Conservation (phyloP, 805 yeast genomes). For the Lachancea thermotolerans region DNA sequence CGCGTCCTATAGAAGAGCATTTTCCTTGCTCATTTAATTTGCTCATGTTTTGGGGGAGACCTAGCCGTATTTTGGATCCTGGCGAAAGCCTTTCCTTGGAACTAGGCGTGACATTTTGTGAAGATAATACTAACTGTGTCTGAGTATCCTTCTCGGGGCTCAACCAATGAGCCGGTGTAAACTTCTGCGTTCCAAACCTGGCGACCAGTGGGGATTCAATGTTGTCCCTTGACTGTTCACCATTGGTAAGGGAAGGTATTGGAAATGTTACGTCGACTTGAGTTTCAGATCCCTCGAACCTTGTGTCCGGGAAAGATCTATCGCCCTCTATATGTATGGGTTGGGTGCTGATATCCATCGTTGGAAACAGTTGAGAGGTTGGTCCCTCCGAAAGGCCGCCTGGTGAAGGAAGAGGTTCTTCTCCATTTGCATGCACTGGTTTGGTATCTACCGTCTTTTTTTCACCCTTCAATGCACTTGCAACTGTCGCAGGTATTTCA, state of each 20-base stretch:
- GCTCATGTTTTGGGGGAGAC: too few relatives aligned
- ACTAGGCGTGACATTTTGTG: not conserved
- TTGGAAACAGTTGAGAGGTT: not conserved
- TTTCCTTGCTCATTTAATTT: not conserved
- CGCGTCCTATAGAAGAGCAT: not conserved
- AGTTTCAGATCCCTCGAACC: conserved; percentile 2
- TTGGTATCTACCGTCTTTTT: not conserved
- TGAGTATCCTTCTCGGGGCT: not conserved
- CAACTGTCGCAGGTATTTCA: not conserved
- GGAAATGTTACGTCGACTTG: not conserved
- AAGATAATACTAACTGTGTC: not conserved
- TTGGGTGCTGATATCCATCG: conserved; percentile 1
- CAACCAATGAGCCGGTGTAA: too few relatives aligned
- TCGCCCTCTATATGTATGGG: conserved; percentile 2
- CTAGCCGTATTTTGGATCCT: too few relatives aligned
- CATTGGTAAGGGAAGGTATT: not conserved
- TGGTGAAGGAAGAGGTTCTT: too few relatives aligned
- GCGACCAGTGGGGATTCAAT: conserved; percentile 1
- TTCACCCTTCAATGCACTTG: not conserved
- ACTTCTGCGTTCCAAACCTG: not conserved
- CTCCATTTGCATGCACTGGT: too few relatives aligned
- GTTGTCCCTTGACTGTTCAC: not conserved
- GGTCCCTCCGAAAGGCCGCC: not conserved
- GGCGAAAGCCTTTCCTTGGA: not conserved
- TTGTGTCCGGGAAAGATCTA: not conserved